These are phyloP conservation scores for Alternaria angustiovoidea DNA, from an alignment of 2,329 filamentous ascomycete species.

Conservation along the genomic window DNA sequence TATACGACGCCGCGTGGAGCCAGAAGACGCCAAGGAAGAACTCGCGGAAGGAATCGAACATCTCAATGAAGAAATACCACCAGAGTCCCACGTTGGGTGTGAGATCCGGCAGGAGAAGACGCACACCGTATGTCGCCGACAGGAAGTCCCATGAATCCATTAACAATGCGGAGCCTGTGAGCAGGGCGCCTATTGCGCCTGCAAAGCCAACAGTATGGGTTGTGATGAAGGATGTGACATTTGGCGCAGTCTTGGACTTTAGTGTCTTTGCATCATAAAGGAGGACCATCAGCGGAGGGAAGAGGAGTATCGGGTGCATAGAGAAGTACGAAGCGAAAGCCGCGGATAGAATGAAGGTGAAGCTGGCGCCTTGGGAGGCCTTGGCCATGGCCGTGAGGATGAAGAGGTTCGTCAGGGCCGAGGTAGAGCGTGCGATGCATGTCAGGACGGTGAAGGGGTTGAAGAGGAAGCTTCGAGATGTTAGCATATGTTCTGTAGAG, in stretches of 20 bases:
- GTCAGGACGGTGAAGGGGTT: constrained; percentile 94
- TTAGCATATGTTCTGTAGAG: constrained; percentile 19
- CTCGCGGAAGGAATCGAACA: constrained; percentile 96
- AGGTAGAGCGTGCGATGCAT: constrained; percentile 88
- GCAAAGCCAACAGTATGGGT: constrained; percentile 63
- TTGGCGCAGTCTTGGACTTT: constrained; percentile 39
- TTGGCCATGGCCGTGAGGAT: constrained; percentile 84
- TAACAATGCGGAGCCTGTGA: constrained; percentile 75
- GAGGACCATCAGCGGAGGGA: constrained; percentile 81
- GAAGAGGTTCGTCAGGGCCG: constrained; percentile 86
- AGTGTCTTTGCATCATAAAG: constrained; percentile 63
- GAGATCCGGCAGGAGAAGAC: constrained; percentile 87
- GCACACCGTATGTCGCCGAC: constrained; percentile 88
- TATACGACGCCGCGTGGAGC: constrained; percentile 91
- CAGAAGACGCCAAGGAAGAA: constrained; percentile 99
- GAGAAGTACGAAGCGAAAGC: constrained; percentile 90
- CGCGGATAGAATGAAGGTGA: constrained; percentile 83
- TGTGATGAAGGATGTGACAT: constrained; percentile 60
- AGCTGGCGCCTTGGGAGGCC: constrained; percentile 74
- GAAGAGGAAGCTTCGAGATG: constrained; percentile 77
- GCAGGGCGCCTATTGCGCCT: constrained; percentile 60
- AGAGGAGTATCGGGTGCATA: constrained; percentile 87
- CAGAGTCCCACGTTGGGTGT: constrained; percentile 95
- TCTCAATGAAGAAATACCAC: constrained; percentile 99
- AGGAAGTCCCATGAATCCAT: constrained; percentile 89